Conservation (phyloP, 2,329 filamentous ascomycete genomes). For the Sarocladium brachiariae region DNA sequence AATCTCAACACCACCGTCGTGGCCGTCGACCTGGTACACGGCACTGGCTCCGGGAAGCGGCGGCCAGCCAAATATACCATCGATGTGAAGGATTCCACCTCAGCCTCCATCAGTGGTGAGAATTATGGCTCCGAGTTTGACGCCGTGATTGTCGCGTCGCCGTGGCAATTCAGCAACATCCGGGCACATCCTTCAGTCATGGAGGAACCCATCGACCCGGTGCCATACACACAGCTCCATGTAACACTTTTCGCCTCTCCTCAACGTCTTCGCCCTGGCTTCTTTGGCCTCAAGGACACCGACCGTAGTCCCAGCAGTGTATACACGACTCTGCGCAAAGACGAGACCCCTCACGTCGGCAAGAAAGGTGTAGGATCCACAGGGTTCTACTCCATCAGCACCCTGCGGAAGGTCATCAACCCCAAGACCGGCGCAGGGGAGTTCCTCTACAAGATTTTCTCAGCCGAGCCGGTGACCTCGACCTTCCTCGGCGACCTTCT, state of each 20-base stretch:
- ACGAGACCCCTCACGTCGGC: slow-evolving; percentile 44
- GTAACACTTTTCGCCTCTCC: slow-evolving; percentile 85
- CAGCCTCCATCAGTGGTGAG: slow-evolving; percentile 20
- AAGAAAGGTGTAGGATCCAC: slow-evolving; percentile 59
- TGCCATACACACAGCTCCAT: slow-evolving; percentile 82
- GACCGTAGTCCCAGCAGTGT: slow-evolving; percentile 62
- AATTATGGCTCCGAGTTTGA: slow-evolving; percentile 54
- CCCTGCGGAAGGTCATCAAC: slow-evolving; percentile 58
- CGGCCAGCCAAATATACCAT: slow-evolving; percentile 41
- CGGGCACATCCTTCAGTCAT: slow-evolving; percentile 57
- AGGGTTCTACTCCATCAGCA: slow-evolving; percentile 82
- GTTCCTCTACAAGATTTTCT: slow-evolving; percentile 61
- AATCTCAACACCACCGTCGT: slow-evolving; percentile 62
- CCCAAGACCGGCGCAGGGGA: slow-evolving; percentile 47
- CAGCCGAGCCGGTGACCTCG: slow-evolving; percentile 44
- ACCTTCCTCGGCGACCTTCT: slow-evolving; percentile 48
- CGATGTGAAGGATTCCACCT: slow-evolving; percentile 24
- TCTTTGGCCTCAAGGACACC: slow-evolving; percentile 61
- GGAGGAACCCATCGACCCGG: slow-evolving; percentile 61
- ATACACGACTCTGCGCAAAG: slow-evolving; percentile 69
- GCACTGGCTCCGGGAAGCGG: slow-evolving; percentile 21
- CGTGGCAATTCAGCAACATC: slow-evolving; percentile 75
- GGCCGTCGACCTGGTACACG: slow-evolving; percentile 45
- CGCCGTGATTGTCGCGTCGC: slow-evolving; percentile 74
- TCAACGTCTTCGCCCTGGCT: slow-evolving; percentile 59